Evolutionary conservation across 1,284 basidiomycete species (phyloP).

Genomic region (Ganoderma sp.): DNA sequence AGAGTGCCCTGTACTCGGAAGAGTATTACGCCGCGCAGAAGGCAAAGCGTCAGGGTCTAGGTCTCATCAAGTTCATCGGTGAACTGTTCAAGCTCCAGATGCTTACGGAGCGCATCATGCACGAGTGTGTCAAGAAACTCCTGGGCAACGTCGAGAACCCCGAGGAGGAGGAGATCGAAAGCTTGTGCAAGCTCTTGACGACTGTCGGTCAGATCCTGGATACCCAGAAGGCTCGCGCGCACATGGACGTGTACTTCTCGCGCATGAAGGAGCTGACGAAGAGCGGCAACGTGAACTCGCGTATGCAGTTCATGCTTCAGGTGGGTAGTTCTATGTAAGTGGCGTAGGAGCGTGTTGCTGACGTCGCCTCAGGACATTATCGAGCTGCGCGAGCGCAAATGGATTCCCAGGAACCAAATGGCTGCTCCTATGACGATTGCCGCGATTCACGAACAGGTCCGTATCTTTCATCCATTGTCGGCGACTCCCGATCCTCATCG

Average conservation of each 20-base stretch:
- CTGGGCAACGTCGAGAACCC: constrained; percentile 92
- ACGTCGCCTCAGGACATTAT: constrained; percentile 56
- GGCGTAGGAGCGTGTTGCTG: neutral
- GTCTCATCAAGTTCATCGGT: constrained; percentile 97
- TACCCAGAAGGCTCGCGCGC: constrained; percentile 75
- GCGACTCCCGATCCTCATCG: neutral
- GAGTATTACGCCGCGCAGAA: constrained; percentile 98
- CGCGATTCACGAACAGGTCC: constrained; percentile 88
- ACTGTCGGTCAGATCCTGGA: constrained; percentile 90
- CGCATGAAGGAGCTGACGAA: constrained; percentile 86
- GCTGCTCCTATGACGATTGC: constrained; percentile 91
- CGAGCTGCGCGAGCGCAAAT: constrained; percentile 85
- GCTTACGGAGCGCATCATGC: constrained; percentile 60
- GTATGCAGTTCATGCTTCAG: constrained; percentile 96
- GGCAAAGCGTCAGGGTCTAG: constrained; percentile 95
- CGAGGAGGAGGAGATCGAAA: constrained; percentile 98
- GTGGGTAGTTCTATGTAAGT: constrained; percentile 50
- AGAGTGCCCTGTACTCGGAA: constrained; percentile 85
- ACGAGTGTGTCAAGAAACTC: constrained; percentile 95
- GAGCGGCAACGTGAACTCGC: constrained; percentile 77
- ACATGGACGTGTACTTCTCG: constrained; percentile 93
- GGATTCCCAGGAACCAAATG: constrained; percentile 76
- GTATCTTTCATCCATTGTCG: constrained; percentile 37
- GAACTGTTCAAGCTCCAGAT: constrained; percentile 95
- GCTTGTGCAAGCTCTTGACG: constrained; percentile 89